These are phyloP conservation scores for Silene latifolia DNA, from an alignment of 148 eudicot species.

Conservation along the genomic window DNA sequence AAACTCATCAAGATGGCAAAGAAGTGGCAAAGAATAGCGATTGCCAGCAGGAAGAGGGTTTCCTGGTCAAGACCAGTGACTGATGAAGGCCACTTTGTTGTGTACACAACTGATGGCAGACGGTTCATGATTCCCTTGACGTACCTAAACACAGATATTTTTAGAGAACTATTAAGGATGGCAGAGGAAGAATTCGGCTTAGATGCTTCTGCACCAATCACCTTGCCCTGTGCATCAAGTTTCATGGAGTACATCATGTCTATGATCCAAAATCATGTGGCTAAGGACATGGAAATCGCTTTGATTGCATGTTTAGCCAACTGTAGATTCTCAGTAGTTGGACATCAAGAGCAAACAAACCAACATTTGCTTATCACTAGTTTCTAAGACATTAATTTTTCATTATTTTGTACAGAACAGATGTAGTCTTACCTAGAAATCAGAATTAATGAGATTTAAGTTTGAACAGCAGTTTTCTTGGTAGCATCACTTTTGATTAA, in stretches of 20 bases:
- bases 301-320: constrained; percentile 4
- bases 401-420: constrained; percentile 1
- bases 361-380: constrained; percentile 9
- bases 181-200: constrained; percentile 18
- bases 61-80: constrained; percentile 8
- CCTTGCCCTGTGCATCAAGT: constrained; percentile 11
- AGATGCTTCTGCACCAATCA: constrained; percentile 11
- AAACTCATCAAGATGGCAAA: constrained; percentile 24
- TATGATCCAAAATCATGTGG: constrained; percentile 13
- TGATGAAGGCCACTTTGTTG: constrained; percentile 16
- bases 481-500: too few species aligned
- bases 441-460: not conserved
- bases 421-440: not conserved
- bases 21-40: constrained; percentile 26
- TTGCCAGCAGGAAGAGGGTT: constrained; percentile 18
- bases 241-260: constrained; percentile 10
- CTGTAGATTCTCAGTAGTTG: constrained; percentile 10
- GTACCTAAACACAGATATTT: not conserved
- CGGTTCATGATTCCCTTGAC: constrained; percentile 20
- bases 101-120: constrained; percentile 16
- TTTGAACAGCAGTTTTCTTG: not conserved
- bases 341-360: constrained; percentile 11
- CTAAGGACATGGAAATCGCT: constrained; percentile 11
- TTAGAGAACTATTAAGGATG: constrained; percentile 14
- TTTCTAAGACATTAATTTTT: not conserved